phyloP scores from a whole-genome alignment of 208 protist species.

The Leishmania tarentolae region DNA sequence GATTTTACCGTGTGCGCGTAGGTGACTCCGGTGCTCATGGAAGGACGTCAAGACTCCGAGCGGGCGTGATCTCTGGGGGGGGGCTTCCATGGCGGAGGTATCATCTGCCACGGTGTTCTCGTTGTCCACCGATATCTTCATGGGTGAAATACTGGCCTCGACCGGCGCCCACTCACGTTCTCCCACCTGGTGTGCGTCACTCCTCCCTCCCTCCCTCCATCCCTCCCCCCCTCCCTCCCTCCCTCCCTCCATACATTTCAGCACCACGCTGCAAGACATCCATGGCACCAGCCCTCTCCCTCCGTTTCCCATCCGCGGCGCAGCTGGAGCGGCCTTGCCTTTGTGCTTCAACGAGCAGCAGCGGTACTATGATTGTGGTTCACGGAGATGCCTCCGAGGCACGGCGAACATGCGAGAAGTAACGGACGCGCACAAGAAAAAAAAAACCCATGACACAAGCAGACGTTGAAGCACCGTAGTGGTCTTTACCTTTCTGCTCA shows the following conservation, averaged over 20 bases:
- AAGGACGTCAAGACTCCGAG: not conserved
- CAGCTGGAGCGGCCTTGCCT: too few species aligned
- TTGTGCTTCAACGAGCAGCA: too few species aligned
- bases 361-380: too few species aligned
- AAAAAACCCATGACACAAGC: too few species aligned
- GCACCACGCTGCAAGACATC: not conserved
- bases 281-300: too few species aligned
- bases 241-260: not conserved
- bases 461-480: too few species aligned
- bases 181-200: not conserved
- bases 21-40: not conserved
- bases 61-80: not conserved
- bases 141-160: not conserved
- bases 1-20: not conserved
- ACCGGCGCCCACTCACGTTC: not conserved
- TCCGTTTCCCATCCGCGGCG: too few species aligned
- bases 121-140: not conserved
- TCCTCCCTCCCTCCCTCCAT: not conserved
- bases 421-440: too few species aligned
- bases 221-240: not conserved
- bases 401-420: too few species aligned
- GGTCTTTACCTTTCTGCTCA: too few species aligned
- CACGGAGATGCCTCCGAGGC: too few species aligned
- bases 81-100: not conserved
- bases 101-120: not conserved